Conservation (phyloP, 768 basidiomycete species). For the Gymnopilus junonius region DNA sequence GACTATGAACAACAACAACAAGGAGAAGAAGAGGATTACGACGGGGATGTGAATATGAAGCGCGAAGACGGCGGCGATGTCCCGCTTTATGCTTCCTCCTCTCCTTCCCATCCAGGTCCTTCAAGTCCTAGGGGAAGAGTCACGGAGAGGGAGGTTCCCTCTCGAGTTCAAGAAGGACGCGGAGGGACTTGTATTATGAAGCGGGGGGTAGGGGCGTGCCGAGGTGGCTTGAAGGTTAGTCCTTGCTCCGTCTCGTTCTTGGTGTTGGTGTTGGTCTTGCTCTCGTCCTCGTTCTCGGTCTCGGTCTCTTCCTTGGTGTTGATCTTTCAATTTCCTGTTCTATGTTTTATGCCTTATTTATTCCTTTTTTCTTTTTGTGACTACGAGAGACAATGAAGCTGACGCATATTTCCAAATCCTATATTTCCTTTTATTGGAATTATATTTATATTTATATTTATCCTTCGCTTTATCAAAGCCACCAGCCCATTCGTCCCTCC, state of each 20-base stretch:
- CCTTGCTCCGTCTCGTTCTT: not conserved
- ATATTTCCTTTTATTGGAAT: too few species aligned
- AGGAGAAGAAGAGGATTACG: not conserved
- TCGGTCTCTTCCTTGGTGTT: too few species aligned
- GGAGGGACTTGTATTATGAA: slow-evolving; percentile 20
- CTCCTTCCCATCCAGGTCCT: not conserved
- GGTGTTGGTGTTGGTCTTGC: too few species aligned
- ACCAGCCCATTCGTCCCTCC: slow-evolving; percentile 40
- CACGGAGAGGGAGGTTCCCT: slow-evolving; percentile 16
- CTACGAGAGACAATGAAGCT: too few species aligned
- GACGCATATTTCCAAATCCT: too few species aligned
- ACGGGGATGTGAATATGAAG: slow-evolving; percentile 2
- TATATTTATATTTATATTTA: too few species aligned
- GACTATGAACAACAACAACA: not conserved
- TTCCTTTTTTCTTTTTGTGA: too few species aligned
- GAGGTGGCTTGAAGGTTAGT: slow-evolving; percentile 45
- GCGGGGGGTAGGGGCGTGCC: slow-evolving; percentile 30
- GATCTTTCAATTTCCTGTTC: too few species aligned
- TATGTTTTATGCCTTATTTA: too few species aligned
- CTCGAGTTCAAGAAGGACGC: slow-evolving; percentile 6
- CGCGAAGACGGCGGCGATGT: not conserved
- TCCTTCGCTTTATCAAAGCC: slow-evolving; percentile 20
- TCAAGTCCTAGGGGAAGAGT: not conserved
- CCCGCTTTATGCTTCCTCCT: not conserved
- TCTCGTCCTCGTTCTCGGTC: not conserved